Percentiles rank a stretch among this genome's conserved stretches.
Evolutionary conservation across 2,329 filamentous ascomycete genomes (phyloP).

Genomic region (Xylaria sp.): DNA sequence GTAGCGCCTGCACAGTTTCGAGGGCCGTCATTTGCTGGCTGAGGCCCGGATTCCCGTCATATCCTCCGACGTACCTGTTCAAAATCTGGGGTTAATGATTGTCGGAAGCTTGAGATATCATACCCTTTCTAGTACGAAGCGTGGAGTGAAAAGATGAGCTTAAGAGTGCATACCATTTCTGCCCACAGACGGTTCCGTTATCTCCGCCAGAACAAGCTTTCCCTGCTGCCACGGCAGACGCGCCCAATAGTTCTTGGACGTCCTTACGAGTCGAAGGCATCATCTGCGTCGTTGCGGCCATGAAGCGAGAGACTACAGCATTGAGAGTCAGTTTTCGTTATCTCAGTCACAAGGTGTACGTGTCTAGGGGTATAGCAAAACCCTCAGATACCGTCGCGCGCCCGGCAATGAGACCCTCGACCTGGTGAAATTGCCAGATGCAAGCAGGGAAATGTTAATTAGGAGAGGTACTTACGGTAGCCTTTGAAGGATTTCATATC

Average conservation of each 20-base stretch:
- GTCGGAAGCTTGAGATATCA: background rate
- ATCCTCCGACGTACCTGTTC: constrained; percentile 58
- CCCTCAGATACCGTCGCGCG: background rate
- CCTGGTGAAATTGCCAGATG: background rate
- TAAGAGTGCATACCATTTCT: constrained; percentile 63
- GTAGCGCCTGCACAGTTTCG: constrained; percentile 70
- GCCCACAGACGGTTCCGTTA: constrained; percentile 66
- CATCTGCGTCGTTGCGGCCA: constrained; percentile 68
- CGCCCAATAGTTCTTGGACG: constrained; percentile 61
- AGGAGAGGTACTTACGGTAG: constrained; percentile 53
- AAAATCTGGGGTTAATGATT: constrained; percentile 1
- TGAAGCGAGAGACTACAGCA: constrained; percentile 65
- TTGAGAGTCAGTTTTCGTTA: background rate
- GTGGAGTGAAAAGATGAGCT: background rate
- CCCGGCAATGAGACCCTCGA: background rate
- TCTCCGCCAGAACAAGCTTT: constrained; percentile 66
- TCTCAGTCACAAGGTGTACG: background rate
- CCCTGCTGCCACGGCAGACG: constrained; percentile 67
- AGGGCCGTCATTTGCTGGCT: constrained; percentile 74
- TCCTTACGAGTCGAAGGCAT: constrained; percentile 63
- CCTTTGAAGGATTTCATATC: constrained; percentile 77
- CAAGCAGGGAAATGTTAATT: background rate
- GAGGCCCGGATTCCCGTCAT: constrained; percentile 65
- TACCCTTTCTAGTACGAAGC: too few species aligned
- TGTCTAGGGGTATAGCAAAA: background rate